Base-by-base conservation (phyloP, 768 basidiomycete genomes). In the Lentinula sp. region DNA sequence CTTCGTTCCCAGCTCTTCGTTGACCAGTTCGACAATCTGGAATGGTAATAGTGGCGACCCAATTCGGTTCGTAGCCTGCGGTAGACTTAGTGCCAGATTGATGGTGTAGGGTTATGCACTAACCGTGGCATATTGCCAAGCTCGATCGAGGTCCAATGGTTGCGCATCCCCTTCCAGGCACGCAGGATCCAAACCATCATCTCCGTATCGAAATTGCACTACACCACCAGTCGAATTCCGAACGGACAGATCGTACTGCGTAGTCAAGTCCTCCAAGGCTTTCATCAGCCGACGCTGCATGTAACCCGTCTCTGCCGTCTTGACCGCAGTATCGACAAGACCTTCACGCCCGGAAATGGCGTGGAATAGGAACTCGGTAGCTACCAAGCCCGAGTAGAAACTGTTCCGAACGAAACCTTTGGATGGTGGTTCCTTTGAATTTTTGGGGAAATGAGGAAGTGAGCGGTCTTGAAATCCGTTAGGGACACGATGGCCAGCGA, bases 211-310 rank as follows among this genome's bases (percentile, higher is more conserved):
- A 76, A 99, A 99, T 69, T 99, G 97, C 3, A 99, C 95, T 15
- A 99, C 85, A 50, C 94, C 95, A 3, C 97, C 97, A 0, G 84
- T 84, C 2, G 95, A 95, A 73, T 95, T 98, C 34, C 97, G 84
- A 23, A 99, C 96, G 8, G 94, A 94, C 23, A 94, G 75, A 73
- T 99, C 97, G 70, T 99, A 99, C 61, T 96, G 93, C 0, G 92
- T 93, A 2, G 93, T 94, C 40, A 99, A 77, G 76, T 99, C 97
- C 70, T 99, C 97, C 65, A 99, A 74, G 2, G 96, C 96, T 72
- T 99, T 99, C 97, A 99, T 98, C 63, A 99, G 74, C 60, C 97
- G 91, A 54, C 97, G 86, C 69, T 96, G 94, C 96, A 99, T 99
- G 76, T 99, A 99, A 45, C 97, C 97, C 1, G 97, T 99, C 74